Percentiles rank a stretch among this genome's conserved stretches.
phyloP scores from a whole-genome alignment of 2,329 filamentous ascomycete species.

The Talaromyces islandicus region DNA sequence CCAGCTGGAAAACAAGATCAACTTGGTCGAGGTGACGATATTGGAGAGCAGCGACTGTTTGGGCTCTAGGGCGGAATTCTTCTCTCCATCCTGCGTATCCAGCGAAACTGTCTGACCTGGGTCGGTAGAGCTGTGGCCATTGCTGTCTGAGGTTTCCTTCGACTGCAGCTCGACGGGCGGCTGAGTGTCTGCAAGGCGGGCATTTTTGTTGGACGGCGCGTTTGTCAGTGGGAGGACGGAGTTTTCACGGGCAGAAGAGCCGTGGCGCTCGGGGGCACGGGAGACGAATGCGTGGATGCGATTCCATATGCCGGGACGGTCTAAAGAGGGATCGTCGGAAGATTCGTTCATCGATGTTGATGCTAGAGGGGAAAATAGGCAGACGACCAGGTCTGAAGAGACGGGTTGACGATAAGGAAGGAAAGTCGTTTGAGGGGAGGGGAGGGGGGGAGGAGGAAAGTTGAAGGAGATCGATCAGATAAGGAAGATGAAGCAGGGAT shows the following conservation, averaged over 20 bases:
- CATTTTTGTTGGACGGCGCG: neutral
- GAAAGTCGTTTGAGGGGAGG: neutral
- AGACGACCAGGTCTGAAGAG: neutral
- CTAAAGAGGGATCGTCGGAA: slow-evolving; percentile 46
- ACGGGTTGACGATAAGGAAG: neutral
- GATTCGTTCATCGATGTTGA: slow-evolving; percentile 49
- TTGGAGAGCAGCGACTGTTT: slow-evolving; percentile 43
- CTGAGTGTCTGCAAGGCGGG: neutral
- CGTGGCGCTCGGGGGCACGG: slow-evolving; percentile 23
- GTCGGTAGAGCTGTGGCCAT: neutral
- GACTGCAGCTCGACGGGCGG: neutral
- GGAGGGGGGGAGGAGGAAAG: neutral
- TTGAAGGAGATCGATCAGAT: neutral
- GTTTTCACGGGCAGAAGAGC: slow-evolving; percentile 18
- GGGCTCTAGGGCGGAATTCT: slow-evolving; percentile 47
- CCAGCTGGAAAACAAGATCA: slow-evolving; percentile 54
- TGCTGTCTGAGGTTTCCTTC: neutral
- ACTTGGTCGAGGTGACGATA: slow-evolving; percentile 49
- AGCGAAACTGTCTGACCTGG: slow-evolving; percentile 32
- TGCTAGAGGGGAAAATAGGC: neutral
- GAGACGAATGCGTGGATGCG: slow-evolving; percentile 37
- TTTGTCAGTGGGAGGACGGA: slow-evolving; percentile 12
- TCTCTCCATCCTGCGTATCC: slow-evolving; percentile 46
- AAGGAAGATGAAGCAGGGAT: neutral
- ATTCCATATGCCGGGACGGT: slow-evolving; percentile 47